Evolutionary conservation across 768 basidiomycete genomes (phyloP).

Genomic region (Coprinopsis marcescibilis): DNA sequence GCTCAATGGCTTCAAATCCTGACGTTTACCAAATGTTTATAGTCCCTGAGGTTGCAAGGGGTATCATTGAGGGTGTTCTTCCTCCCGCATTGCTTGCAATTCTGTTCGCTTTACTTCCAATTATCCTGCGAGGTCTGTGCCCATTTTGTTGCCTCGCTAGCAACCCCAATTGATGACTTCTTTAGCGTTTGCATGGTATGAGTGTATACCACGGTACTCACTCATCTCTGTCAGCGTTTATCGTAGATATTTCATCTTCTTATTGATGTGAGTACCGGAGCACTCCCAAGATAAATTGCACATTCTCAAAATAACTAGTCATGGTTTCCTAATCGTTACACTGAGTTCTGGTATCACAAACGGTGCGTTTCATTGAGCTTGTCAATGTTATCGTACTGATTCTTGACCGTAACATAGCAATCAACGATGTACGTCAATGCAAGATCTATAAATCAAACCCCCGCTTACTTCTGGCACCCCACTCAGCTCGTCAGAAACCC

Average conservation of each 20-base stretch:
- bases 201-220: slow-evolving; percentile 65
- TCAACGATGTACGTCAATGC: slow-evolving; percentile 8
- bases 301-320: slow-evolving; percentile 25
- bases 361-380: slow-evolving; percentile 16
- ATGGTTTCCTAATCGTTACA: slow-evolving; percentile 71
- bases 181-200: slow-evolving; percentile 53
- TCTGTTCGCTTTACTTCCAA: slow-evolving; percentile 56
- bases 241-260: slow-evolving; percentile 64
- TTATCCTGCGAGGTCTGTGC: slow-evolving; percentile 47
- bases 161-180: neutral
- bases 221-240: slow-evolving; percentile 68
- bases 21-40: neutral
- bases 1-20: neutral
- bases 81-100: slow-evolving; percentile 60
- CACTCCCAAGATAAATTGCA: neutral
- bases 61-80: slow-evolving; percentile 61
- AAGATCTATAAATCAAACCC: neutral
- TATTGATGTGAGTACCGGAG: slow-evolving; percentile 39
- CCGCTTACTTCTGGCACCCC: neutral
- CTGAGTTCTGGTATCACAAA: slow-evolving; percentile 52
- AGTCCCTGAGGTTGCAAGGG: slow-evolving; percentile 34
- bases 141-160: neutral
- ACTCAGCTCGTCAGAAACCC: slow-evolving; percentile 39
- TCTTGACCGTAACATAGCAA: slow-evolving; percentile 16
- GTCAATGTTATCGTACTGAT: neutral